Evolutionary conservation across 257 asterid genomes (phyloP), one percentile per base, ranked within the genome.

Genomic region (Scutellaria galericulata): DNA sequence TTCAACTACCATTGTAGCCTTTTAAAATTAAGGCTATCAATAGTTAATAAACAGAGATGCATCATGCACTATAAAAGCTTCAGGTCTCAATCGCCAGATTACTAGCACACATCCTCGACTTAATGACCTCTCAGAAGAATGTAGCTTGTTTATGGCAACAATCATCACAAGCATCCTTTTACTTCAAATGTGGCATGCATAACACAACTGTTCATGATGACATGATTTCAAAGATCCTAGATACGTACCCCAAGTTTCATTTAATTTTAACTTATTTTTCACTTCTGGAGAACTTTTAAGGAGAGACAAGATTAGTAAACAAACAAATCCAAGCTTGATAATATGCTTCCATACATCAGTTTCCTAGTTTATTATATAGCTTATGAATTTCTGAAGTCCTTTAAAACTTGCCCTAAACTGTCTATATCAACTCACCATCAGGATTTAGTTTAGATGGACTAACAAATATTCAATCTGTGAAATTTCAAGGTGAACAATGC

Each of bases 1-100:
- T 1, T 9, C 1, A 13, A 44, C 54, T 24, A 42, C 24, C 57
- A 39, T 14, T 37, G 20, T 56, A 66, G 67, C 42, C 40, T 11
- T 5, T 24, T 37, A 13, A 44, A 52, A 14, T 9, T 40, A 31
- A 31, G 37, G 14, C 42, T n/a, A 37, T 50, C 57, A 68, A 42
- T 9, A 44, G 18, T 31, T 7, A 44, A 7, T 44, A 46, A 3
- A 27, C n/a, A 52, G 20, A 22, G 44, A 73, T 31, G 37, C 5
- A 2, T 31, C 42, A 65, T 5, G 55, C 11, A 37, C 51, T 7
- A 54, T 14, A 73, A 41, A 60, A 48, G 50, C 47, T 56, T 18
- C 63, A 52, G 13, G 41, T 15, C 50, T 58, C 27, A 73, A 6
- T 14, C 65, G 45, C 66, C 66, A 41, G 42, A 58, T 53, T 14